phyloP scores from a whole-genome alignment of 768 basidiomycete species.

The Lentinula lateritia region DNA sequence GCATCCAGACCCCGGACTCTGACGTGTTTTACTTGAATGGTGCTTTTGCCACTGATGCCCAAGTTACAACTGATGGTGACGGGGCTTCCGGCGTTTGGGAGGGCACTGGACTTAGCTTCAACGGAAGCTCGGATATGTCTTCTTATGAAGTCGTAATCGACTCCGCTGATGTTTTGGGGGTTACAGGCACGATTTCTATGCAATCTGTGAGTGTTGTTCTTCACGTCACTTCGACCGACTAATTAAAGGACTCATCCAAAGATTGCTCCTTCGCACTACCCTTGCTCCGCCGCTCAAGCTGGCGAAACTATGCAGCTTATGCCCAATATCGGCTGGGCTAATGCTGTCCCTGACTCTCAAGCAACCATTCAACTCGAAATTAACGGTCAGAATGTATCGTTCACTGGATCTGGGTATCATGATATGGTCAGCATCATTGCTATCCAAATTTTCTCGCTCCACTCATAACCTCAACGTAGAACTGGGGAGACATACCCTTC shows the following conservation, averaged over 20 bases:
- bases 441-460: background rate
- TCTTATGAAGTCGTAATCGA: constrained; percentile 9
- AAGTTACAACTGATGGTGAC: background rate
- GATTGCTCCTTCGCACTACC: constrained; percentile 11
- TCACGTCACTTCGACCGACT: background rate
- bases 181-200: constrained; percentile 11
- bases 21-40: constrained; percentile 6
- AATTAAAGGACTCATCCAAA: background rate
- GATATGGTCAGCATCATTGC: constrained; percentile 6
- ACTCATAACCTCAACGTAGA: constrained; percentile 4
- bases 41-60: background rate
- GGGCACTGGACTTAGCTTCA: constrained; percentile 12
- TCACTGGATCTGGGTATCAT: constrained; percentile 11
- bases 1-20: constrained; percentile 7
- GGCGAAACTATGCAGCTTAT: constrained; percentile 8
- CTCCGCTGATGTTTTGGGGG: constrained; percentile 7
- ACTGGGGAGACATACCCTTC: constrained; percentile 14
- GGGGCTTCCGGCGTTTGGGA: constrained; percentile 10
- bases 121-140: background rate
- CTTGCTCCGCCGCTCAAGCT: constrained; percentile 6
- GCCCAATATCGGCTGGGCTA: constrained; percentile 15
- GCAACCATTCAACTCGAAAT: constrained; percentile 10
- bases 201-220: background rate
- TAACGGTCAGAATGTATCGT: constrained; percentile 2
- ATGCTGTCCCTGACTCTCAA: constrained; percentile 13